Percentiles rank a stretch among this genome's conserved stretches.
Conservation (phyloP, 352 stramenopile species). For the Globisporangium heterothallicum region DNA sequence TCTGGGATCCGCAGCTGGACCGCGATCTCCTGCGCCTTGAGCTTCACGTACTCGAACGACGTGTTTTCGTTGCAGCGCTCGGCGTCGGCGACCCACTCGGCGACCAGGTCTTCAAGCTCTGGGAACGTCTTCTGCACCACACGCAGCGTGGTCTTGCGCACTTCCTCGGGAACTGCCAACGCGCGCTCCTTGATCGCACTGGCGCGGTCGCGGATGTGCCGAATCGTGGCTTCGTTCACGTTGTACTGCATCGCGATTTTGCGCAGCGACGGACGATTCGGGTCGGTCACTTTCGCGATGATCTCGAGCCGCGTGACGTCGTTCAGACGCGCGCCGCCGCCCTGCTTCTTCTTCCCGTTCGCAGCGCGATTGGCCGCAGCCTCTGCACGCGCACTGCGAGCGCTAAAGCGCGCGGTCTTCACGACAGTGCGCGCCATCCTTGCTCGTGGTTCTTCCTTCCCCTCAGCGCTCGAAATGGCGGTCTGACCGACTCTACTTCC, state of each 20-base stretch:
- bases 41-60: constrained; percentile 2
- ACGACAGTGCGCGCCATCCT: background rate
- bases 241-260: constrained; percentile 9
- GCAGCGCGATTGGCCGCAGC: background rate
- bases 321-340: constrained; percentile 11
- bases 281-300: constrained; percentile 7
- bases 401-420: constrained; percentile 2
- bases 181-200: constrained; percentile 9
- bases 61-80: background rate
- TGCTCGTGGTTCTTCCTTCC: background rate
- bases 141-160: constrained; percentile 10
- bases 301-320: constrained; percentile 15
- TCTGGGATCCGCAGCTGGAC: constrained; percentile 1
- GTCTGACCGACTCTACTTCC: background rate
- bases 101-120: constrained; percentile 11
- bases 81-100: constrained; percentile 3
- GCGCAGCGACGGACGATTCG: constrained; percentile 9
- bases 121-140: constrained; percentile 11
- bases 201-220: constrained; percentile 13
- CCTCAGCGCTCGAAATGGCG: too few relatives aligned
- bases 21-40: constrained; percentile 9
- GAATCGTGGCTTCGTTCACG: constrained; percentile 13
- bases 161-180: constrained; percentile 9
- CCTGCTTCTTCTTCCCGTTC: constrained; percentile 10
- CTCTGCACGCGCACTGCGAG: constrained; percentile 2